Evolutionary conservation across 305 asterid species (phyloP), one percentile per base, ranked within the genome.

Genomic region (Rubia occidens): DNA sequence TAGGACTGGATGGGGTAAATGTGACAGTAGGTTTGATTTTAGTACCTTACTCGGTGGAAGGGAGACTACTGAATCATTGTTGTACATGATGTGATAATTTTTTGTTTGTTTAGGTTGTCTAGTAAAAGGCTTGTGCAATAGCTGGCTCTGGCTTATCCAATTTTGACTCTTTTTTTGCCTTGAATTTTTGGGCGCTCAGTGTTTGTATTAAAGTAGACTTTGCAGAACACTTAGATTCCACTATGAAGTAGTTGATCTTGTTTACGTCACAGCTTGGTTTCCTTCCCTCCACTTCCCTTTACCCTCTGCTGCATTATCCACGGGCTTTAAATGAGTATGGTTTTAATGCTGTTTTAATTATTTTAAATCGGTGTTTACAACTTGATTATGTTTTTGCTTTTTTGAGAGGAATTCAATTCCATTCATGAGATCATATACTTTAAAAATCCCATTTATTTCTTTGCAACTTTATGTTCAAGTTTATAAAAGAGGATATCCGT

Each of bases 61-160:
- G 72, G 29, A 49, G 58, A 58, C 66, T 58, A 39, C 29, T 55
- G 40, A 68, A 24, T 69, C 72, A 53, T 69, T 58, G 58, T 69
- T 69, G 72, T 69, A 69, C 66, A 69, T 69, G 72, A 58, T 67
- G 71, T 42, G 72, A 42, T 58, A 56, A 68, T 11, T 68, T 53
- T 47, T 61, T 21, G n/a, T 53, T 53, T n/a, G 59, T 56, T 58
- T 69, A 69, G 72, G 72, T 40, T 58, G 58, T 69, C 49, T 58
- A 69, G 72, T 69, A 40, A 42, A 53, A 56, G 60, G 66, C 72
- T 69, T 69, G 56, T 69, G 72, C 72, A 58, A 69, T 69, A 69
- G 43, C 58, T 58, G 56, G 72, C 72, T 42, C 58, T 42, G 55
- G 56, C 56, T 69, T 69, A 24, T 69, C 66, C 72, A 69, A 69